phyloP scores from a whole-genome alignment of 345 rosid species.

The Camelina laxa region DNA sequence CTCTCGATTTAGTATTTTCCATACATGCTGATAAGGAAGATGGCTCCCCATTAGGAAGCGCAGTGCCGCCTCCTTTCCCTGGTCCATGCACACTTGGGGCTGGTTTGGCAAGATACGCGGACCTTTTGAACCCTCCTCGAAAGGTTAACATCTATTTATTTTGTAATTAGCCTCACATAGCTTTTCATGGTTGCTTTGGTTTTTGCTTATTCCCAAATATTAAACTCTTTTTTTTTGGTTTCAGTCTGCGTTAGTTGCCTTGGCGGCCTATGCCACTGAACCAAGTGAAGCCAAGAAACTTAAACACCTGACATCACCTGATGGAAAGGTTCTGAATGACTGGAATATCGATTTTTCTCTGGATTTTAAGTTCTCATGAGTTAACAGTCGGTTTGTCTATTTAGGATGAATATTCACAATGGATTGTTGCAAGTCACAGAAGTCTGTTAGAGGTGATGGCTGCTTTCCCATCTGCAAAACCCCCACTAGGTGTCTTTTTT shows the following conservation, averaged over 20 bases:
- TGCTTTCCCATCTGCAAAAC: slow-evolving; percentile 85
- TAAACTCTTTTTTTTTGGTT: slow-evolving; percentile 8
- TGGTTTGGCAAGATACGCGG: slow-evolving; percentile 74
- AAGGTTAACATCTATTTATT: slow-evolving; percentile 55
- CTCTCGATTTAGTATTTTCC: slow-evolving; percentile 74
- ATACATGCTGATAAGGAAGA: slow-evolving; percentile 78
- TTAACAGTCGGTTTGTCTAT: slow-evolving; percentile 1
- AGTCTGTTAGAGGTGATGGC: slow-evolving; percentile 97
- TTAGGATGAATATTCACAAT: slow-evolving; percentile 91
- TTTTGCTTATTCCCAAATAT: slow-evolving; percentile 13
- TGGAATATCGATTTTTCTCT: neutral
- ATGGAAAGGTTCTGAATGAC: slow-evolving; percentile 61
- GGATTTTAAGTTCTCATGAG: neutral
- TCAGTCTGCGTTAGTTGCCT: slow-evolving; percentile 86
- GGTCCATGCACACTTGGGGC: slow-evolving; percentile 75
- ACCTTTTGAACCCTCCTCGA: slow-evolving; percentile 79
- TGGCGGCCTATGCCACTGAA: slow-evolving; percentile 92
- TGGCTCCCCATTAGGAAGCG: slow-evolving; percentile 72
- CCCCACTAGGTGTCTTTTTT: slow-evolving; percentile 94
- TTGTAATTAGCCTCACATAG: neutral
- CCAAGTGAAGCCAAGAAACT: slow-evolving; percentile 74
- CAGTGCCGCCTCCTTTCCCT: slow-evolving; percentile 80
- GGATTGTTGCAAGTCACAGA: slow-evolving; percentile 86
- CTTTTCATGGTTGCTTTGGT: slow-evolving; percentile 12
- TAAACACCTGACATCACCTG: slow-evolving; percentile 63